Percentiles rank a stretch among this genome's conserved stretches.
Evolutionary conservation across 768 basidiomycete genomes (phyloP).

Genomic region (Lactarius evosmus): DNA sequence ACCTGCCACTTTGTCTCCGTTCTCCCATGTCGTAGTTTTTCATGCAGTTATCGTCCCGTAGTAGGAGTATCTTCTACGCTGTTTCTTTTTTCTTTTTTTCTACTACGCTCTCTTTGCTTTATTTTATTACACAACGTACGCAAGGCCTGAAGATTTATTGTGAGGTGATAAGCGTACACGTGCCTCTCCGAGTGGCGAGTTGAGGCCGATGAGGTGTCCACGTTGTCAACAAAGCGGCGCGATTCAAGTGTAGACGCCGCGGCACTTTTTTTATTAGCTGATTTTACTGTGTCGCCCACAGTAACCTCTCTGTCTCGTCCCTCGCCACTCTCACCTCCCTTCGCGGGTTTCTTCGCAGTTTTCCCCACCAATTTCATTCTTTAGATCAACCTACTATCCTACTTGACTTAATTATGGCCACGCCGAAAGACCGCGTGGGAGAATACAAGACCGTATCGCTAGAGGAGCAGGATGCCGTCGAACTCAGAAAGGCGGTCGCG

Average conservation of each 20-base stretch:
- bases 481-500: constrained; percentile 51
- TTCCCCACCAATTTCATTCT: background rate
- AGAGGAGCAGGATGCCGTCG: constrained; percentile 45
- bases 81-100: background rate
- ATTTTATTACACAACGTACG: background rate
- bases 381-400: constrained; percentile 1
- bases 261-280: background rate
- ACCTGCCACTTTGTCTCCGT: background rate
- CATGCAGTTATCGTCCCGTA: constrained; percentile 2
- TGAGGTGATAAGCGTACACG: background rate
- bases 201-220: background rate
- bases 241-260: no score
- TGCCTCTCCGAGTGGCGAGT: background rate
- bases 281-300: background rate
- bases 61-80: constrained; percentile 6
- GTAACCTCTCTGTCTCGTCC: no score
- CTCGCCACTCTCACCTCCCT: background rate
- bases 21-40: background rate
- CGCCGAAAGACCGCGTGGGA: constrained; percentile 19
- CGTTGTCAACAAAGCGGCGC: no score
- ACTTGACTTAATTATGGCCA: constrained; percentile 16
- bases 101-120: background rate
- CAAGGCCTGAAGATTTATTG: background rate
- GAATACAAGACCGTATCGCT: constrained; percentile 30
- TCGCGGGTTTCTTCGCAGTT: constrained; percentile 1